Percentiles rank a stretch among this genome's conserved stretches.
Conservation (phyloP, 495 filamentous ascomycete species). For the Chaetomium fimeti region DNA sequence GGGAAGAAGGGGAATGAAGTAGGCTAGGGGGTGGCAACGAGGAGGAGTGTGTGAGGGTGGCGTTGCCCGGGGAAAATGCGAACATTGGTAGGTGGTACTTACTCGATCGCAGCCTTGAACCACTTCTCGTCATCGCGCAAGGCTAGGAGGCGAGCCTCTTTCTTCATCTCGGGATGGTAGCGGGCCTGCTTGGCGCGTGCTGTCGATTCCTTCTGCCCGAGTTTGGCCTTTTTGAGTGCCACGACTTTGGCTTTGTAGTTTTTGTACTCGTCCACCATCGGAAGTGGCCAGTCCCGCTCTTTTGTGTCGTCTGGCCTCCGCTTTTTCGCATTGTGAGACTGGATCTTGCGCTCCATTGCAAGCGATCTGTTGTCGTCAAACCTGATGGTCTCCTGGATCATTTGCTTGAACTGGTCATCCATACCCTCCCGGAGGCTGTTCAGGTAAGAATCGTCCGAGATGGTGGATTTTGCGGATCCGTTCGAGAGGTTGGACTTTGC, state of each 20-base stretch:
- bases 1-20: neutral
- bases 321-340: neutral
- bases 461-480: neutral
- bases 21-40: neutral
- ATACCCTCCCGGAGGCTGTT: neutral
- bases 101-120: neutral
- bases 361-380: neutral
- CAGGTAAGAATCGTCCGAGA: neutral
- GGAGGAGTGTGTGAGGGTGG: no score
- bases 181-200: no score
- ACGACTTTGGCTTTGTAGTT: neutral
- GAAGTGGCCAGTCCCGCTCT: neutral
- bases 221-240: neutral
- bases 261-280: neutral
- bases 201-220: neutral
- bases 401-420: neutral
- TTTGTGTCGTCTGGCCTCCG: neutral
- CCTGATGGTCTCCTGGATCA: neutral
- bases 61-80: no score
- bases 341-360: neutral
- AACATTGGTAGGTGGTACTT: neutral
- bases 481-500: neutral
- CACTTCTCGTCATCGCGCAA: neutral
- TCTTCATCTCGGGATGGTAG: neutral
- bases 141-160: neutral